Evolutionary conservation across 768 basidiomycete genomes (phyloP).

Genomic region (Dioszegia aurantiaca): DNA sequence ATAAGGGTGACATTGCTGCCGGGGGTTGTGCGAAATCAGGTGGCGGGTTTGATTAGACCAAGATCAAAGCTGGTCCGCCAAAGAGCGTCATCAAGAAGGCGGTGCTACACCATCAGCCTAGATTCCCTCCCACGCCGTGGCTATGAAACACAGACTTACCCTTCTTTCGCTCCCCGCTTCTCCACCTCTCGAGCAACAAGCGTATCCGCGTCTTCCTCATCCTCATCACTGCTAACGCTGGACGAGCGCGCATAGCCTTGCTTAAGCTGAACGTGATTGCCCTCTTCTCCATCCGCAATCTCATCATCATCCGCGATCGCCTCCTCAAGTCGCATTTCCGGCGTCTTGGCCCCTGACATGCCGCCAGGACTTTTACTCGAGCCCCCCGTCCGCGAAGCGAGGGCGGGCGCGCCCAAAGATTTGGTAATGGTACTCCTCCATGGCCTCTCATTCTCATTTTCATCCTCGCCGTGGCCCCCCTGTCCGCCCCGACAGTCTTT

Average conservation of each 20-base stretch:
- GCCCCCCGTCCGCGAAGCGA: not conserved
- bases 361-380: constrained; percentile 1
- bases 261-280: constrained; percentile 23
- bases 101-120: constrained; percentile 20
- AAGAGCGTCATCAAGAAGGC: constrained; percentile 47
- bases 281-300: constrained; percentile 13
- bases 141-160: constrained; percentile 29
- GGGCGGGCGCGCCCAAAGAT: not conserved
- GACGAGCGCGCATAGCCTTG: constrained; percentile 29
- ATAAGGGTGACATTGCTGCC: too few relatives aligned
- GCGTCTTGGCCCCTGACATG: constrained; percentile 1
- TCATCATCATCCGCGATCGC: constrained; percentile 31
- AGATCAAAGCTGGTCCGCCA: constrained; percentile 48
- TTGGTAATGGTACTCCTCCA: constrained; percentile 1
- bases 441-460: not conserved
- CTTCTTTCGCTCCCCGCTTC: constrained; percentile 40
- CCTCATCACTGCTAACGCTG: constrained; percentile 39
- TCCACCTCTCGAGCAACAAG: constrained; percentile 39
- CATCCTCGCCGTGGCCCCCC: not conserved
- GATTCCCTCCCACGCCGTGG: not conserved
- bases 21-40: too few relatives aligned
- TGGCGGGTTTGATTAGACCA: constrained; percentile 26
- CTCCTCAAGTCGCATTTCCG: constrained; percentile 16
- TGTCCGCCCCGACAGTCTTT: constrained; percentile 1
- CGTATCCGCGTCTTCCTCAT: constrained; percentile 43